These are phyloP conservation scores for Fusarium gaditjirri DNA, from an alignment of 2,329 filamentous ascomycete species.

Conservation along the genomic window DNA sequence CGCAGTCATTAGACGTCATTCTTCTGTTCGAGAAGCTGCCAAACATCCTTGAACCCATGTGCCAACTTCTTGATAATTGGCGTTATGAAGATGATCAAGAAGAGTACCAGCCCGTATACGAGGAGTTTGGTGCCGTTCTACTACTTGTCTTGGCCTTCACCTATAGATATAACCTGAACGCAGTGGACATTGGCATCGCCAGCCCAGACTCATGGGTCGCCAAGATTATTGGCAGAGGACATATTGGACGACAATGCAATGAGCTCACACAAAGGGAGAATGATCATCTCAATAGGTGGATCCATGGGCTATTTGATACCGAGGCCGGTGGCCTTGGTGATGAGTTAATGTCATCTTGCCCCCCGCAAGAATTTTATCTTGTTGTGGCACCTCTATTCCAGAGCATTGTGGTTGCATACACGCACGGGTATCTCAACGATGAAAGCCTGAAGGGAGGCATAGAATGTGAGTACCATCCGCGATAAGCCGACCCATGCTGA, in stretches of 20 bases:
- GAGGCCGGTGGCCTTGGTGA: constrained; percentile 80
- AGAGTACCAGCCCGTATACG: constrained; percentile 86
- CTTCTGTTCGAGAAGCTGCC: constrained; percentile 78
- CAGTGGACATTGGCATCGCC: constrained; percentile 71
- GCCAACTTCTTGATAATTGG: constrained; percentile 81
- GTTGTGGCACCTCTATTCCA: constrained; percentile 81
- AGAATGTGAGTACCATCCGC: constrained; percentile 67
- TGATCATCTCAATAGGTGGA: constrained; percentile 77
- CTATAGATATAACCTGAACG: constrained; percentile 76
- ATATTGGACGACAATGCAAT: constrained; percentile 65
- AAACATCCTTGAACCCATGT: constrained; percentile 77
- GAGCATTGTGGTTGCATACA: constrained; percentile 77
- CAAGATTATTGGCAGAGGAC: constrained; percentile 70
- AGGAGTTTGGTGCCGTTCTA: constrained; percentile 83
- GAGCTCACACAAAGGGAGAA: constrained; percentile 73
- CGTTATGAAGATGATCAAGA: constrained; percentile 84
- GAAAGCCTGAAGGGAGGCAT: constrained; percentile 79
- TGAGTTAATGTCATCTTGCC: constrained; percentile 83
- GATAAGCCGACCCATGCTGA: constrained; percentile 12
- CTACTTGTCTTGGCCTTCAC: constrained; percentile 78
- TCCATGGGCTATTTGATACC: constrained; percentile 79
- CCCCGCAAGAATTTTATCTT: constrained; percentile 84
- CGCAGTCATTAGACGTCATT: constrained; percentile 77
- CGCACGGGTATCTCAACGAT: constrained; percentile 71
- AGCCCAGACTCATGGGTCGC: constrained; percentile 73